phyloP scores from a whole-genome alignment of 192 early-diverging fungal genomes.

The Umbelopsis sp. region DNA sequence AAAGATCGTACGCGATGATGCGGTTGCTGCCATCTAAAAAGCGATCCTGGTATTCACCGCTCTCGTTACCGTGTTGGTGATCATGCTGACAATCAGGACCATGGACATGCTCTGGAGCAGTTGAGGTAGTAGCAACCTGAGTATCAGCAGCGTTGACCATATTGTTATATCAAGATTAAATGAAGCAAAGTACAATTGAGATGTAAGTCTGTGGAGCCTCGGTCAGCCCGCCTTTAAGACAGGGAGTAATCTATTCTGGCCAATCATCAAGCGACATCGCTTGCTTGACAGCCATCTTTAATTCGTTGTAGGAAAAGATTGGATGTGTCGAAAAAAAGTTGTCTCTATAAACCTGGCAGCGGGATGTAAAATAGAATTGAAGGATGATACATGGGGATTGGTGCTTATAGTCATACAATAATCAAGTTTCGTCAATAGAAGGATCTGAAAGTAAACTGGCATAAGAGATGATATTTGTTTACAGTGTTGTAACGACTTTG shows the following conservation, averaged over 20 bases:
- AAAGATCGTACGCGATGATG: slow-evolving; percentile 49
- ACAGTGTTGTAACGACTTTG: too few species aligned
- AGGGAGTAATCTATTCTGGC: not conserved
- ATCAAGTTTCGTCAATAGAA: too few species aligned
- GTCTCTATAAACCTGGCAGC: too few species aligned
- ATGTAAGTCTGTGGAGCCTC: not conserved
- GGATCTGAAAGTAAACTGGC: too few species aligned
- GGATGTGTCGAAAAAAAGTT: not conserved
- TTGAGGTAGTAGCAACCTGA: slow-evolving; percentile 13
- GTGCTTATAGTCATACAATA: too few species aligned
- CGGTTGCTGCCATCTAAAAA: slow-evolving; percentile 41
- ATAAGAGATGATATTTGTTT: too few species aligned
- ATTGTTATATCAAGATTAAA: not conserved
- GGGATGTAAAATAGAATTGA: too few species aligned
- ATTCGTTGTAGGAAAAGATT: not conserved
- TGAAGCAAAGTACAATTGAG: not conserved
- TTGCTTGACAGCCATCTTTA: not conserved
- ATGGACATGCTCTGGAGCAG: not conserved
- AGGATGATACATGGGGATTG: too few species aligned
- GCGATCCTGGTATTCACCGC: slow-evolving; percentile 38
- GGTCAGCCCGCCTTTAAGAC: not conserved
- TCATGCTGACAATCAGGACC: slow-evolving; percentile 14
- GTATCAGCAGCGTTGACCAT: slow-evolving; percentile 18
- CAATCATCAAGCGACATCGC: not conserved
- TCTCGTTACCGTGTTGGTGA: not conserved